Conservation (phyloP, 1,139 yeast species). For the Taphrina populina region DNA sequence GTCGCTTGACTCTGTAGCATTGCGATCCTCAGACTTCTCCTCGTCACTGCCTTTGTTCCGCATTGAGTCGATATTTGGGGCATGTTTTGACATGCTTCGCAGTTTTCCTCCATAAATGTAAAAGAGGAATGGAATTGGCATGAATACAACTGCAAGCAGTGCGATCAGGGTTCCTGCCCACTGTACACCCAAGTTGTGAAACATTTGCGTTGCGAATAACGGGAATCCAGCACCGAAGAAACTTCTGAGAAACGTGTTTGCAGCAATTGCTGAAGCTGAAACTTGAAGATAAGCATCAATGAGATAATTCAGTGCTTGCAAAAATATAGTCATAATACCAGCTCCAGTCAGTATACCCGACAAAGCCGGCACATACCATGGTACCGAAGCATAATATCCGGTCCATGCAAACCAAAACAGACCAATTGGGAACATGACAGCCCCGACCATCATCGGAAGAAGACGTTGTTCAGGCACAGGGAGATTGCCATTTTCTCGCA, state of each 20-base stretch:
- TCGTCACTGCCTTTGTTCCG: background rate
- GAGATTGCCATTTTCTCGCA: constrained; percentile 45
- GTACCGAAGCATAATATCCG: constrained; percentile 30
- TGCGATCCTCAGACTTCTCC: background rate
- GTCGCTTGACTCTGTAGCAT: too few species aligned
- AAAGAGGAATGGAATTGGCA: constrained; percentile 57
- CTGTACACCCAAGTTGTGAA: constrained; percentile 52
- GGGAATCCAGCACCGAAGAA: constrained; percentile 48
- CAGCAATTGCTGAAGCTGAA: constrained; percentile 72
- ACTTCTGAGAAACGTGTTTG: constrained; percentile 59
- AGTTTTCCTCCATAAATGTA: constrained; percentile 38
- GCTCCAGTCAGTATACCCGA: constrained; percentile 38
- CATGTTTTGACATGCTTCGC: constrained; percentile 6
- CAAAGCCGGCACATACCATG: constrained; percentile 38
- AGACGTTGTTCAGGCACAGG: constrained; percentile 25
- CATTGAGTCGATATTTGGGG: constrained; percentile 9
- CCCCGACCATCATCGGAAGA: constrained; percentile 17
- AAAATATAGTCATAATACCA: constrained; percentile 41
- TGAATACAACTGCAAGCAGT: constrained; percentile 51
- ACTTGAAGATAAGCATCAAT: constrained; percentile 55
- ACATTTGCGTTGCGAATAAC: constrained; percentile 45
- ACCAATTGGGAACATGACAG: constrained; percentile 34
- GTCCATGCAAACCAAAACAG: constrained; percentile 40
- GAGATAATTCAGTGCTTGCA: constrained; percentile 53
- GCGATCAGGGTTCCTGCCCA: constrained; percentile 63